Evolutionary conservation across 2,329 filamentous ascomycete species (phyloP), one percentile per base, ranked within the genome.

Genomic region (Botrytis galanthina): DNA sequence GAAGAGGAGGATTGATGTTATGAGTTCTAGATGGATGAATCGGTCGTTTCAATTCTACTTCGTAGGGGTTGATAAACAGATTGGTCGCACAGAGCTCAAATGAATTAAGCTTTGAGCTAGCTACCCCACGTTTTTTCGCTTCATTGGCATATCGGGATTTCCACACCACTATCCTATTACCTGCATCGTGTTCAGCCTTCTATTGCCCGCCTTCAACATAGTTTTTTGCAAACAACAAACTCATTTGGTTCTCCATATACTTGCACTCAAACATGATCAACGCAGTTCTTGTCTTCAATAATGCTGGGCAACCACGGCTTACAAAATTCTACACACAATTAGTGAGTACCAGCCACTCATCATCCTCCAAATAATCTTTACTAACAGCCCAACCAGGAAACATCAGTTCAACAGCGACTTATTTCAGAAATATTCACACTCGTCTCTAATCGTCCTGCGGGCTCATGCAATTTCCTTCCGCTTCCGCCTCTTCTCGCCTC

Each of bases 301-400:
- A 97, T 85, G 94, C 95, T 79, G 96, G 96, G 76, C 95, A 99
- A 84, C 95, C 96, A 54, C 92, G 96, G 73, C 88, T 99, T 82
- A 98, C 95, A 79, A 98, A 98, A 81, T 99, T 99, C 87, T 99
- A 99, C 83, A 98, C 95, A 2, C 95, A 98, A 82, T 90, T 99
- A 78, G 95, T 97, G 84, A 75, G 84, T 80, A 70, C 62, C 57
- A 10, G 35, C 20, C 20, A 16, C 66, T 44, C 59, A 66, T 37
- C 68, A 18, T 29, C 48, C 48, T 73, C 46, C 39, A 32, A 42
- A 70, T 60, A 60, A 44, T 39, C 35, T 46, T 42, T 44, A 64
- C 71, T 78, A 72, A 79, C 63, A 73, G 46, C 71, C 42, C 32
- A 14, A 72, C 42, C 80, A 98, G 96, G 96, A 99, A 84, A 98